phyloP scores from a whole-genome alignment of 2,329 filamentous ascomycete species.

The Berkeleyomyces rouxiae region DNA sequence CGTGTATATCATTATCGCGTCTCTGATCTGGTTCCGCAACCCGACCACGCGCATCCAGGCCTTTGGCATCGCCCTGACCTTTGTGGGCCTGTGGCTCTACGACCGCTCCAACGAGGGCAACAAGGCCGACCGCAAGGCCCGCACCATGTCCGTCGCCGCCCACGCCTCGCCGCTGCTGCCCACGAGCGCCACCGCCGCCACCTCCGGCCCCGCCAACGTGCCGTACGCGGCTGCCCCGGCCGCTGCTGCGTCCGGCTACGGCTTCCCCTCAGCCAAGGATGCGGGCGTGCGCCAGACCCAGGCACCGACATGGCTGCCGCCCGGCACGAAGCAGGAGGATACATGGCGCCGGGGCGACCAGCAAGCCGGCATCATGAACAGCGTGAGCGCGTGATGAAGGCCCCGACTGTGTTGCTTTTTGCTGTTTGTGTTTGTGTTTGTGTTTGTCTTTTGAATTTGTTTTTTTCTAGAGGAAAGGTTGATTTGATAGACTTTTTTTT shows the following conservation, averaged over 20 bases:
- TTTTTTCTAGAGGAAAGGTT: background rate
- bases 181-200: conserved; percentile 21
- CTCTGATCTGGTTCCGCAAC: conserved; percentile 91
- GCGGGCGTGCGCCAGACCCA: background rate
- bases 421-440: conserved; percentile 18
- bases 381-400: conserved; percentile 16
- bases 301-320: conserved; percentile 47
- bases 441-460: conserved; percentile 17
- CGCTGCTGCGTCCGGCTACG: conserved; percentile 4
- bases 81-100: conserved; percentile 85
- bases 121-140: conserved; percentile 69
- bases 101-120: conserved; percentile 80
- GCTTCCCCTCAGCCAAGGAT: background rate
- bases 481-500: conserved; percentile 2
- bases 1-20: conserved; percentile 89
- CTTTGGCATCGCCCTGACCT: conserved; percentile 73
- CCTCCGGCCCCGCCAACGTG: background rate
- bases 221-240: background rate
- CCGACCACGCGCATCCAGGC: conserved; percentile 71
- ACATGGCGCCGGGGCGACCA: conserved; percentile 46
- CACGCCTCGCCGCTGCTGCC: conserved; percentile 44
- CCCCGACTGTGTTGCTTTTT: conserved; percentile 19
- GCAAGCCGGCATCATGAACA: conserved; percentile 13
- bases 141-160: conserved; percentile 35
- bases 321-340: conserved; percentile 70